These are phyloP conservation scores for sunflower (Helianthus annuus) DNA, from an alignment of 129 eudicot genomes.

Conservation along the genomic window DNA sequence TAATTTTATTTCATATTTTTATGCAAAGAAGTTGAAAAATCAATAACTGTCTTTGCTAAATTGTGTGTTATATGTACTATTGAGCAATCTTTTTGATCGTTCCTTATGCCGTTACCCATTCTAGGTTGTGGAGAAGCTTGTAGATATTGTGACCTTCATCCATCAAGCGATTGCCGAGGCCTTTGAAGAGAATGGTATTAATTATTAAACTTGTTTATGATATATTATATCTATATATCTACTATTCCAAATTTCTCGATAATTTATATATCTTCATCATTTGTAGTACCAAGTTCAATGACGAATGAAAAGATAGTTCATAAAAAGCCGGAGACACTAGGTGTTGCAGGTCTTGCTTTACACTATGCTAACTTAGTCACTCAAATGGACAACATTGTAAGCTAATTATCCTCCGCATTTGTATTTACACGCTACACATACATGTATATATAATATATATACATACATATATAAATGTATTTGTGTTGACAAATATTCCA, in stretches of 20 bases:
- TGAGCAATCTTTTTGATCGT: not conserved
- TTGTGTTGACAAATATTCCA: constrained; percentile 20
- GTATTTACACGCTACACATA: not conserved
- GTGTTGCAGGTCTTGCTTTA: constrained; percentile 89
- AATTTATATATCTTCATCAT: too few relatives aligned
- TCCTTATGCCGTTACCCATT: not conserved
- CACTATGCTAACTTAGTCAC: constrained; percentile 87
- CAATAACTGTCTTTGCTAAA: constrained; percentile 3
- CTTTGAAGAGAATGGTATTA: constrained; percentile 75
- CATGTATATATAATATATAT: not conserved
- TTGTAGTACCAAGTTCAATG: constrained; percentile 36
- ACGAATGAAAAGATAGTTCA: constrained; percentile 36
- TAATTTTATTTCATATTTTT: not conserved
- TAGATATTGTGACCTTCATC: constrained; percentile 79
- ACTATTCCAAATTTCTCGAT: not conserved
- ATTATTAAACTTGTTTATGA: constrained; percentile 1
- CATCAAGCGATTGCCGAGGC: constrained; percentile 79
- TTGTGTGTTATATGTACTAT: not conserved
- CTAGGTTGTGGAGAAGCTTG: constrained; percentile 92
- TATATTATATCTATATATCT: not conserved
- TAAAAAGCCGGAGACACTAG: constrained; percentile 63
- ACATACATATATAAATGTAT: not conserved
- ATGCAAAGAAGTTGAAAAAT: not conserved
- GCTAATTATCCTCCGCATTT: constrained; percentile 20
- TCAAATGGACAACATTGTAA: constrained; percentile 90